These are phyloP conservation scores for Entomortierella beljakovae DNA, from an alignment of 192 early-diverging fungal species.

Conservation along the genomic window DNA sequence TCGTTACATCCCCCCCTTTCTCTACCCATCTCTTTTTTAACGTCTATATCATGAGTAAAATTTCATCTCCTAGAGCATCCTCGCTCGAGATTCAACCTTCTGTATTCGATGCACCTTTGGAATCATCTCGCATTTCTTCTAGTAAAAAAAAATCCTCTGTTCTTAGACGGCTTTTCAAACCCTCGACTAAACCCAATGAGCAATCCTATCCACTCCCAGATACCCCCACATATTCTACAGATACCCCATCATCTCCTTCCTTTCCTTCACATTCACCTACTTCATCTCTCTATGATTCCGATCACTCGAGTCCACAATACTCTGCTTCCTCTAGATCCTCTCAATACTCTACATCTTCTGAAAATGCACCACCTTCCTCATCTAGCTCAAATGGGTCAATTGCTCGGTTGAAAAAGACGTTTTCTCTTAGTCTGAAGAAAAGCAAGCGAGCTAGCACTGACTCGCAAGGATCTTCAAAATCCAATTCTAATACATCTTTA, in stretches of 20 bases:
- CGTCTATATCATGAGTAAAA: not conserved
- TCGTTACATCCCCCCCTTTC: no score
- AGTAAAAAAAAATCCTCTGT: not conserved
- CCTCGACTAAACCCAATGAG: not conserved
- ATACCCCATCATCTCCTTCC: not conserved
- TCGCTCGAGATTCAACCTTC: not conserved
- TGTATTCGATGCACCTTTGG: not conserved
- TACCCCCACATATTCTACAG: not conserved
- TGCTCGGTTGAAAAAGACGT: not conserved
- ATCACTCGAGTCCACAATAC: not conserved
- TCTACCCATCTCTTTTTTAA: no score
- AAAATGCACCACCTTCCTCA: not conserved
- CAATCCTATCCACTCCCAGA: not conserved
- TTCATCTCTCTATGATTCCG: not conserved
- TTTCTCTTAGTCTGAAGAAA: constrained; percentile 4
- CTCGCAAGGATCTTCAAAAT: not conserved
- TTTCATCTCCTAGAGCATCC: not conserved
- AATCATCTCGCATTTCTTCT: not conserved
- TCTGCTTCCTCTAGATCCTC: not conserved
- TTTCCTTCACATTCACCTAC: not conserved
- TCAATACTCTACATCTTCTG: not conserved
- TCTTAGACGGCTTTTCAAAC: not conserved
- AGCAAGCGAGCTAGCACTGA: not conserved
- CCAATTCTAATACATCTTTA: not conserved
- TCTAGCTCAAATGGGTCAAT: constrained; percentile 4